These are phyloP conservation scores for Orbilia javanica DNA, from an alignment of 2,329 filamentous ascomycete species.

Conservation along the genomic window DNA sequence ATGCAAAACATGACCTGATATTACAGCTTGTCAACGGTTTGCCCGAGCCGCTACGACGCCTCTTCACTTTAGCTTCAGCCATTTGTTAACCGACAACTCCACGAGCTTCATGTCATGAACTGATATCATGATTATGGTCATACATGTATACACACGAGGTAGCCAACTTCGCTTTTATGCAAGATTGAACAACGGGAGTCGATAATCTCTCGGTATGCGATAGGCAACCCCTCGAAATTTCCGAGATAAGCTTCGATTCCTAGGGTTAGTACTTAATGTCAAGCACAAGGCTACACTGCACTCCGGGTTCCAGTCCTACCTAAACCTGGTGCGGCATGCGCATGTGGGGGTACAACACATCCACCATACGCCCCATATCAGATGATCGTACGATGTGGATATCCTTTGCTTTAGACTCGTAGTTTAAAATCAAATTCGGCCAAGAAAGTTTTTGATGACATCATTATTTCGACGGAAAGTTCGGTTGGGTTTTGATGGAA, in stretches of 20 bases:
- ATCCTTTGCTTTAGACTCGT: background rate
- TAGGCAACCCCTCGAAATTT: background rate
- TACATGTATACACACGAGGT: background rate
- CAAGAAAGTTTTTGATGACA: background rate
- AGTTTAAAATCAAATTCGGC: too few relatives aligned
- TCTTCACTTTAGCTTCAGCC: background rate
- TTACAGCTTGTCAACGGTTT: background rate
- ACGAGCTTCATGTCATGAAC: background rate
- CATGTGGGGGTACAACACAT: background rate
- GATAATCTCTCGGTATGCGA: background rate
- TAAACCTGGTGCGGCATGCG: background rate
- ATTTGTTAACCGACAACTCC: background rate
- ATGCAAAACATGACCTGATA: background rate
- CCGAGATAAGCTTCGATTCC: background rate
- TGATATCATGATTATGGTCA: constrained; percentile 2
- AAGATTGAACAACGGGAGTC: background rate
- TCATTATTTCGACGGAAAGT: background rate
- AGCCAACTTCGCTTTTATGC: background rate
- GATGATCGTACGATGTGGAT: background rate
- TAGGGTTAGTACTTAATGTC: too few relatives aligned
- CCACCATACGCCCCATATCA: background rate
- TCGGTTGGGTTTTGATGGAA: background rate
- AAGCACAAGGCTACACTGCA: background rate
- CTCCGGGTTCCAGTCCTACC: background rate
- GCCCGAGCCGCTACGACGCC: background rate